phyloP scores from a whole-genome alignment of 2,329 filamentous ascomycete species.

The Fusarium bactridioides region DNA sequence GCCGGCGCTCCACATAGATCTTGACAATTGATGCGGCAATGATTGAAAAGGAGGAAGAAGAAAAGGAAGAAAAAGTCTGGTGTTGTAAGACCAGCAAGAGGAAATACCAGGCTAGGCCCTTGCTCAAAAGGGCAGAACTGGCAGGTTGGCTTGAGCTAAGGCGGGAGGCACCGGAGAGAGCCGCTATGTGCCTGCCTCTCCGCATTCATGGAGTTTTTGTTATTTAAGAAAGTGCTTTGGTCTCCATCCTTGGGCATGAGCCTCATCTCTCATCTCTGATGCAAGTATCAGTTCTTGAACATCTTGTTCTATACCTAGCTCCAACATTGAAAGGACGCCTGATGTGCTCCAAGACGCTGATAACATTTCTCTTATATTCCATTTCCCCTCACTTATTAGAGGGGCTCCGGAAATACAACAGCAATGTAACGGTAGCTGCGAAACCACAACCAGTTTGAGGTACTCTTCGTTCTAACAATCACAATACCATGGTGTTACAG shows the following conservation, averaged over 20 bases:
- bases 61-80: not conserved
- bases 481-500: not conserved
- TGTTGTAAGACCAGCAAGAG: not conserved
- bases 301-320: too few relatives aligned
- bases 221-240: not conserved
- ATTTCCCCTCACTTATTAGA: not conserved
- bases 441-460: not conserved
- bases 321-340: not conserved
- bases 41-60: not conserved
- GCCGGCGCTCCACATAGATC: not conserved
- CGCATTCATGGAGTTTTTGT: not conserved
- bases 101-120: not conserved
- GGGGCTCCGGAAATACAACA: not conserved
- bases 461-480: not conserved
- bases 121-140: not conserved
- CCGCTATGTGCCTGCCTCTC: not conserved
- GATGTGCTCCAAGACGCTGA: not conserved
- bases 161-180: conserved; percentile 8
- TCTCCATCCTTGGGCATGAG: not conserved
- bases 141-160: conserved; percentile 1
- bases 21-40: not conserved
- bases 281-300: not conserved
- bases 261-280: not conserved
- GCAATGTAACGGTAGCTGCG: not conserved
- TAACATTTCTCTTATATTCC: not conserved